Evolutionary conservation across 148 eudicot species (phyloP).

Genomic region (Fallopia convolvulus): DNA sequence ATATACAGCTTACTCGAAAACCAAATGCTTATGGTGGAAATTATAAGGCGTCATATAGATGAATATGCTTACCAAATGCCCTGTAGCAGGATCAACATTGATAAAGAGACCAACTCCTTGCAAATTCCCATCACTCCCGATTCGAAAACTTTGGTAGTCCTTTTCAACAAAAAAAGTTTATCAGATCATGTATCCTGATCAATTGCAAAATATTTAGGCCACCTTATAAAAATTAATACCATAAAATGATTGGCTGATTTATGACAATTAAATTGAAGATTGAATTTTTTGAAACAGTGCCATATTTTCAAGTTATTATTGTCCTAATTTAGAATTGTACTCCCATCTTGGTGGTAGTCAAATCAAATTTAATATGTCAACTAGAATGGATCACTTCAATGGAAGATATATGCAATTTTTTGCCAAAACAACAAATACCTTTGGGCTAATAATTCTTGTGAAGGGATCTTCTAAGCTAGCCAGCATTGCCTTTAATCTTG

Average conservation of each 20-base stretch:
- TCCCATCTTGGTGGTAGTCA: not conserved
- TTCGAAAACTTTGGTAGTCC: constrained; percentile 91
- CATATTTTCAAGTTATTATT: not conserved
- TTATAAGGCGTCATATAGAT: not conserved
- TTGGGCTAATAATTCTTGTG: constrained; percentile 86
- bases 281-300: not conserved
- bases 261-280: not conserved
- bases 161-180: constrained; percentile 14
- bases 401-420: not conserved
- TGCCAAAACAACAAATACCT: constrained; percentile 35
- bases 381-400: not conserved
- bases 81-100: constrained; percentile 67
- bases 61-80: constrained; percentile 59
- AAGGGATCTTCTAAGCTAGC: constrained; percentile 94
- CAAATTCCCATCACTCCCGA: constrained; percentile 91
- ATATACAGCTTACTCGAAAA: not conserved
- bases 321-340: not conserved
- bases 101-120: constrained; percentile 94
- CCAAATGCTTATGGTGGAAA: not conserved
- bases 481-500: constrained; percentile 81
- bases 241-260: not conserved
- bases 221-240: not conserved
- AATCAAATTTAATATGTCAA: not conserved
- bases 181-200: not conserved
- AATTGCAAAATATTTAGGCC: too few species aligned